Evolutionary conservation across 164 flowering plant genomes (phyloP), one percentile per base, ranked within the genome.

Genomic region (Aristolochia contorta): DNA sequence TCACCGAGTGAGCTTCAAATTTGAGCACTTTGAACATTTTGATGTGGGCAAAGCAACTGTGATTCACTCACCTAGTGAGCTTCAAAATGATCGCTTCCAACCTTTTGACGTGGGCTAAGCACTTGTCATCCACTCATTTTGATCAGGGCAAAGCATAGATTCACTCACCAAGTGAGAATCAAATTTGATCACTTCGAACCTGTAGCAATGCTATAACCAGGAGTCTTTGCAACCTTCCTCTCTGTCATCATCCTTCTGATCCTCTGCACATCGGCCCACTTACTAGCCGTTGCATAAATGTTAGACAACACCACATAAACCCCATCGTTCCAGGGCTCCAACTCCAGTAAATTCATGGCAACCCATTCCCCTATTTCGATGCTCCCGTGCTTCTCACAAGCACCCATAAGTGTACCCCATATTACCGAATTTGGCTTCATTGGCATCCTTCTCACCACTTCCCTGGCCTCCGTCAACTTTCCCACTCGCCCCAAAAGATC

Each of bases 291-390:
- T 0, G 90, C 94, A 74, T 84, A 84, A 16, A 84, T 80, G 61
- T 86, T 84, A 4, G 88, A 83, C 48, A 84, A 65, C 51, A 80
- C 86, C 30, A 82, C 85, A 71, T 68, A 81, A 61, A 71, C 84
- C 58, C 88, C 94, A 67, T 81, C 85, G 67, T 77, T 83, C 82
- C 81, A 76, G 16, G 94, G 86, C 54, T 86, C 88, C 64, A 86
- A 65, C 46, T 78, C 81, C 24, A n/a, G 51, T 63, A 84, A 62
- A 67, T 82, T 74, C 75, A 56, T 63, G 14, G 79, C 84, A 48
- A 79, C 90, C 80, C 78, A 71, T 56, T 81, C 87, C 12, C 79
- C 94, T 70, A 84, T 68, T 64, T 78, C 59, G 54, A 81, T 82
- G 75, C 77, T 73, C 59, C 74, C 77, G 59, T 76, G 61, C 60